phyloP scores from a whole-genome alignment of 164 flowering plant genomes.

The Liriodendron chinense region DNA sequence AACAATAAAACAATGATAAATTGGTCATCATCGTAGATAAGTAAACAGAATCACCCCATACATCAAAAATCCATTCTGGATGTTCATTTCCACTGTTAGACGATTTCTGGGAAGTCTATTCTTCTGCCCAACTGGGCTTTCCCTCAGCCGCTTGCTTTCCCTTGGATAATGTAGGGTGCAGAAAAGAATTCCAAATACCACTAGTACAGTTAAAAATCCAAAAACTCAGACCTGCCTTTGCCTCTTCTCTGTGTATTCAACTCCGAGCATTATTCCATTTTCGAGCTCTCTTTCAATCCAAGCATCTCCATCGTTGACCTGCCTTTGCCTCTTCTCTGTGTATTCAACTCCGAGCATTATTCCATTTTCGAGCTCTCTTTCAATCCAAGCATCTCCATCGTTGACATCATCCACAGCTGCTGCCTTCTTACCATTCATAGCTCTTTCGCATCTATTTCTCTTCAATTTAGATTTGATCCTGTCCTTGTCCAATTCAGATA shows the following conservation, averaged over 20 bases:
- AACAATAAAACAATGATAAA: no score
- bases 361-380: slow-evolving; percentile 50
- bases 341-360: slow-evolving; percentile 26
- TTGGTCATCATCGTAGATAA: no score
- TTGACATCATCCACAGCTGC: slow-evolving; percentile 9
- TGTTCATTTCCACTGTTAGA: no score
- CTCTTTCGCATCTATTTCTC: slow-evolving; percentile 24
- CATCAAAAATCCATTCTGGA: no score
- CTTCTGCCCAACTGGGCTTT: not conserved
- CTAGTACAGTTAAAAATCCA: not conserved
- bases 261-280: slow-evolving; percentile 34
- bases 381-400: slow-evolving; percentile 42
- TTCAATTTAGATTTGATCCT: slow-evolving; percentile 36
- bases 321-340: slow-evolving; percentile 26
- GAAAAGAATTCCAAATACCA: not conserved
- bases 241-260: slow-evolving; percentile 23
- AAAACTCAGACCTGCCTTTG: slow-evolving; percentile 16
- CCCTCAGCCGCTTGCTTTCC: not conserved
- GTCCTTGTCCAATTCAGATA: slow-evolving; percentile 26
- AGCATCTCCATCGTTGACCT: slow-evolving; percentile 27
- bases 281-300: slow-evolving; percentile 56
- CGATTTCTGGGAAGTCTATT: not conserved
- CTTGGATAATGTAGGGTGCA: not conserved
- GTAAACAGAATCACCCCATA: no score
- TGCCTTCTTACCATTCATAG: slow-evolving; percentile 13